These are phyloP conservation scores for Kodamaea sagamina DNA, from an alignment of 805 yeast genomes.

Conservation along the genomic window DNA sequence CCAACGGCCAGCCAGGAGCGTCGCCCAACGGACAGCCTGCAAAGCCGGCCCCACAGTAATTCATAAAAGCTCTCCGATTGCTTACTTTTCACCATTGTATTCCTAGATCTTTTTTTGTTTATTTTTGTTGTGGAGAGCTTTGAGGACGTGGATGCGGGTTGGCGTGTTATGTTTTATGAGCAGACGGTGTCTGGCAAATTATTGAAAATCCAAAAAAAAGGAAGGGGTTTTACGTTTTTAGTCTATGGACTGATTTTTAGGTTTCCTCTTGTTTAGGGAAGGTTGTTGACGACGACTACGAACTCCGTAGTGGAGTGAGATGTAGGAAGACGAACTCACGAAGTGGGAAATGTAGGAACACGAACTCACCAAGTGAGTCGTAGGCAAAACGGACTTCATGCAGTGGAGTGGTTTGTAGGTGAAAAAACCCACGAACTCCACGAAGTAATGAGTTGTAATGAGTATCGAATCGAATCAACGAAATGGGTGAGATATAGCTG, in stretches of 20 bases:
- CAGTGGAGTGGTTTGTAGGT: no score
- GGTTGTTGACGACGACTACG: no score
- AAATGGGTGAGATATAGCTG: no score
- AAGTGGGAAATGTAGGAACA: no score
- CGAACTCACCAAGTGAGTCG: no score
- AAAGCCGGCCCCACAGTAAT: neutral
- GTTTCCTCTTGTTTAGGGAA: constrained; percentile 6
- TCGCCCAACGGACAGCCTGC: constrained; percentile 3
- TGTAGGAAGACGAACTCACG: no score
- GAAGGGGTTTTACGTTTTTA: constrained; percentile 4
- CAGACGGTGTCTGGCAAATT: constrained; percentile 6
- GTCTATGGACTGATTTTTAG: constrained; percentile 6
- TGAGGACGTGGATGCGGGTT: constrained; percentile 1
- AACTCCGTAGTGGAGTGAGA: no score
- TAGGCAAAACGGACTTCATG: no score
- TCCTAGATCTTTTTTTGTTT: constrained; percentile 5
- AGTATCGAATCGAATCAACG: no score
- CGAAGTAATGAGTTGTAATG: no score
- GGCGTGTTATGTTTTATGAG: constrained; percentile 9
- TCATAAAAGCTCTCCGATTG: neutral
- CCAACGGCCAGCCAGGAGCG: constrained; percentile 12
- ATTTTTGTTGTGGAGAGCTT: constrained; percentile 1
- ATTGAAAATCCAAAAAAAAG: constrained; percentile 8
- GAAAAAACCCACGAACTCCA: no score
- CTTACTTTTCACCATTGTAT: constrained; percentile 9